Conservation (phyloP, 495 filamentous ascomycete species). For the Thozetella sp. region DNA sequence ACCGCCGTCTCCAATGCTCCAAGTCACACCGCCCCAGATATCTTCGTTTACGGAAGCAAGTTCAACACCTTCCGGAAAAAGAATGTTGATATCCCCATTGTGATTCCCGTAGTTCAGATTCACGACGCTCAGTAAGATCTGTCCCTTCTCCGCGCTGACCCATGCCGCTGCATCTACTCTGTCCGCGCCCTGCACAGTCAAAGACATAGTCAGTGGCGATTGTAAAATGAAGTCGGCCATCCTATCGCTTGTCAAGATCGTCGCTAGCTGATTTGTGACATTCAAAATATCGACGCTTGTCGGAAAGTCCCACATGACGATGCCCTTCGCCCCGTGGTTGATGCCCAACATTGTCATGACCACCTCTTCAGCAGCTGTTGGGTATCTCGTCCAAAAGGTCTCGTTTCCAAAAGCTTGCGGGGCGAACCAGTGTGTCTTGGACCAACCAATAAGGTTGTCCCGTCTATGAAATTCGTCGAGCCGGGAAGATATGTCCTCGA, state of each 20-base stretch:
- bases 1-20: not conserved
- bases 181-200: not conserved
- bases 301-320: not conserved
- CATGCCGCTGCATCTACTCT: not conserved
- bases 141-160: not conserved
- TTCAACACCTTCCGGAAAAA: not conserved
- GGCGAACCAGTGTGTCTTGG: slow-evolving; percentile 53
- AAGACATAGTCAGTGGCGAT: not conserved
- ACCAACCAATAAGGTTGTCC: slow-evolving; percentile 37
- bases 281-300: not conserved
- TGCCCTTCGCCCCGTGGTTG: slow-evolving; percentile 54
- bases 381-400: slow-evolving; percentile 50
- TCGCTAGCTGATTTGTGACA: not conserved
- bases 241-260: not conserved
- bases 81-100: not conserved
- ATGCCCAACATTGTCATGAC: slow-evolving; percentile 51
- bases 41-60: not conserved
- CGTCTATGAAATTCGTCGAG: slow-evolving; percentile 47
- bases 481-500: slow-evolving; percentile 16
- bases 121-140: not conserved
- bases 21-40: not conserved
- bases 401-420: slow-evolving; percentile 55
- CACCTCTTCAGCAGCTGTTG: slow-evolving; percentile 46
- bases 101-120: not conserved
- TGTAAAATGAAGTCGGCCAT: not conserved